Evolutionary conservation across 495 filamentous ascomycete genomes (phyloP).

Genomic region (Halenospora varia): DNA sequence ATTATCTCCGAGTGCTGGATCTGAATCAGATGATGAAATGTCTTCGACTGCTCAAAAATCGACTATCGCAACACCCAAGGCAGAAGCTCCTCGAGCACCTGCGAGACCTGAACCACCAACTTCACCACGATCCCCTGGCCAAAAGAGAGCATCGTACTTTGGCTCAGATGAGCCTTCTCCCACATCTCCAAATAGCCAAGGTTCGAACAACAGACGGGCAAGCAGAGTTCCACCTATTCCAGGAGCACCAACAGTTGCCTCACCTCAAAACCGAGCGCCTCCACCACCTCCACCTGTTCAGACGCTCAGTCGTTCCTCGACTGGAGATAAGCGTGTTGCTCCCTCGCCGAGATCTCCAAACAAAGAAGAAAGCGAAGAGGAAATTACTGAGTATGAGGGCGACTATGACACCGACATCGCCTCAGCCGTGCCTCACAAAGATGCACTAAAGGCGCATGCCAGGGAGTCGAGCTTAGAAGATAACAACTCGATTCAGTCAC

Average conservation of each 20-base stretch:
- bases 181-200: constrained; percentile 42
- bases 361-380: constrained; percentile 65
- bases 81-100: constrained; percentile 37
- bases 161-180: constrained; percentile 36
- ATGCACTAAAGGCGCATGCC: constrained; percentile 80
- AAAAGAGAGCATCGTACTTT: constrained; percentile 49
- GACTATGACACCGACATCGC: constrained; percentile 98
- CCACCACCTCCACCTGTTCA: constrained; percentile 72
- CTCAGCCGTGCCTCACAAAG: constrained; percentile 81
- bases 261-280: constrained; percentile 60
- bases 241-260: constrained; percentile 45
- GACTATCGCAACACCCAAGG: constrained; percentile 31
- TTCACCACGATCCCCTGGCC: constrained; percentile 51
- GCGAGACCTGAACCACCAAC: constrained; percentile 44
- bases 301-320: constrained; percentile 55
- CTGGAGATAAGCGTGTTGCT: constrained; percentile 47
- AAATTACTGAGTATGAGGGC: constrained; percentile 92
- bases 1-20: constrained; percentile 69
- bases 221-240: constrained; percentile 48
- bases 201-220: constrained; percentile 42
- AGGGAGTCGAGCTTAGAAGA: constrained; percentile 69
- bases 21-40: constrained; percentile 91
- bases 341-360: constrained; percentile 33
- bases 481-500: constrained; percentile 40
- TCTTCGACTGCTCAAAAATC: constrained; percentile 53